Conservation (phyloP, 1,284 basidiomycete species). For the Tausonia pullulans region DNA sequence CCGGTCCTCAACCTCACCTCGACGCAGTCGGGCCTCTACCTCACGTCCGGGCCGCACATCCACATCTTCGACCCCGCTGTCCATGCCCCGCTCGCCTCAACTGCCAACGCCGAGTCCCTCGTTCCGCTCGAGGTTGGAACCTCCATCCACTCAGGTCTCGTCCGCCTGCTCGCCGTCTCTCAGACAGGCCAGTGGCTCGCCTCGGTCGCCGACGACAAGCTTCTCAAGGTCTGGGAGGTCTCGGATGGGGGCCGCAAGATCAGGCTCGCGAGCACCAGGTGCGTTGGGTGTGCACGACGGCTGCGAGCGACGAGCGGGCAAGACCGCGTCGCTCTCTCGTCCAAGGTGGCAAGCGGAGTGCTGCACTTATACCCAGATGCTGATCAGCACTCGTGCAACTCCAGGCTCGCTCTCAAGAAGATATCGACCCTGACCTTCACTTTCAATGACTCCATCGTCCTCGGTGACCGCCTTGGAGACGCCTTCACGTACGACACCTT, state of each 20-base stretch:
- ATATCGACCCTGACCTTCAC: conserved; percentile 55
- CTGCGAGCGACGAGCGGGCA: too few species aligned
- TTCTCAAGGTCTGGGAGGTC: conserved; percentile 59
- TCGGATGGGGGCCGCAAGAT: conserved; percentile 34
- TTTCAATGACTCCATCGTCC: conserved; percentile 48
- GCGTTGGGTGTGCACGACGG: conserved; percentile 19
- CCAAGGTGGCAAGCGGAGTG: not conserved
- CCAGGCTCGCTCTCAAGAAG: conserved; percentile 62
- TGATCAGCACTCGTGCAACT: too few species aligned
- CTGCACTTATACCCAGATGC: not conserved
- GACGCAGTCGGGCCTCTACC: conserved; percentile 39
- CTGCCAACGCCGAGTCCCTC: conserved; percentile 9
- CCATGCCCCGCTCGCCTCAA: conserved; percentile 17
- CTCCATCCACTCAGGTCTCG: conserved; percentile 38
- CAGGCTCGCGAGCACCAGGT: conserved; percentile 53
- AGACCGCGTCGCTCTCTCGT: not conserved
- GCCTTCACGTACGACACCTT: conserved; percentile 51
- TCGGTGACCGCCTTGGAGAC: conserved; percentile 79
- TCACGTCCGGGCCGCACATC: conserved; percentile 51
- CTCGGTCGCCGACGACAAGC: conserved; percentile 66
- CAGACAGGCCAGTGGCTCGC: conserved; percentile 43
- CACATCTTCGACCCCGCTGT: conserved; percentile 42
- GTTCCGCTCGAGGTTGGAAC: conserved; percentile 14
- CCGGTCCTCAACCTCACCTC: conserved; percentile 21
- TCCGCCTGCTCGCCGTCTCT: conserved; percentile 52